Percentiles rank a stretch among this genome's conserved stretches.
Conservation (phyloP, 2,329 filamentous ascomycete species). For the Fusarium udum region DNA sequence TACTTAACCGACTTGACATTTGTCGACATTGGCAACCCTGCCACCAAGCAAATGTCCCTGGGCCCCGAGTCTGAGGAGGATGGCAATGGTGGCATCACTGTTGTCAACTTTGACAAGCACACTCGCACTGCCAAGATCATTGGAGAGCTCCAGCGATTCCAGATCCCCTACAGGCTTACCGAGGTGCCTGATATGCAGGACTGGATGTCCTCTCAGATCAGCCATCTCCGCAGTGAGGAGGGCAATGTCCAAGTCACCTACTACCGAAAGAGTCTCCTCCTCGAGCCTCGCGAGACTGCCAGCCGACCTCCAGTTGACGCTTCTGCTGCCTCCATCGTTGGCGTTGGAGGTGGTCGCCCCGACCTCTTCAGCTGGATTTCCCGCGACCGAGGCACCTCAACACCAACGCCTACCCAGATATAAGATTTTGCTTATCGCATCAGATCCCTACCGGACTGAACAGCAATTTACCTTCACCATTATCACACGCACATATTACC, state of each 20-base stretch:
- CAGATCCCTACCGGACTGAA: background rate
- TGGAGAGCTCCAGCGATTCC: conserved; percentile 93
- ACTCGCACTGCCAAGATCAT: conserved; percentile 95
- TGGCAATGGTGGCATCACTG: conserved; percentile 72
- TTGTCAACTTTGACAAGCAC: conserved; percentile 99
- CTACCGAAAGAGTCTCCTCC: conserved; percentile 84
- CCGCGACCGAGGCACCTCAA: conserved; percentile 54
- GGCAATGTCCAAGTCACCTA: conserved; percentile 68
- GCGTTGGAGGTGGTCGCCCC: conserved; percentile 46
- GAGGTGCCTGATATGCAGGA: conserved; percentile 90
- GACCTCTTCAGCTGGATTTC: conserved; percentile 64
- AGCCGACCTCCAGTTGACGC: conserved; percentile 48
- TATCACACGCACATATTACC: conserved; percentile 44
- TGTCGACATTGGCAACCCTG: conserved; percentile 91
- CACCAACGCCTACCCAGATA: conserved; percentile 42
- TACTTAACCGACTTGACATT: conserved; percentile 97
- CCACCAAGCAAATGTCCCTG: conserved; percentile 75
- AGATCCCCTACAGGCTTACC: conserved; percentile 86
- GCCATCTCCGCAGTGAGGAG: conserved; percentile 71
- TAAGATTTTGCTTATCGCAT: conserved; percentile 17
- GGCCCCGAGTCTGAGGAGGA: conserved; percentile 64
- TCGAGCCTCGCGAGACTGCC: conserved; percentile 76
- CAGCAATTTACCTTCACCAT: conserved; percentile 25
- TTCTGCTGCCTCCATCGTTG: conserved; percentile 45
- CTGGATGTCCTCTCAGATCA: conserved; percentile 87